Conservation (phyloP, 305 asterid species). For the Nicotiana rustica region DNA sequence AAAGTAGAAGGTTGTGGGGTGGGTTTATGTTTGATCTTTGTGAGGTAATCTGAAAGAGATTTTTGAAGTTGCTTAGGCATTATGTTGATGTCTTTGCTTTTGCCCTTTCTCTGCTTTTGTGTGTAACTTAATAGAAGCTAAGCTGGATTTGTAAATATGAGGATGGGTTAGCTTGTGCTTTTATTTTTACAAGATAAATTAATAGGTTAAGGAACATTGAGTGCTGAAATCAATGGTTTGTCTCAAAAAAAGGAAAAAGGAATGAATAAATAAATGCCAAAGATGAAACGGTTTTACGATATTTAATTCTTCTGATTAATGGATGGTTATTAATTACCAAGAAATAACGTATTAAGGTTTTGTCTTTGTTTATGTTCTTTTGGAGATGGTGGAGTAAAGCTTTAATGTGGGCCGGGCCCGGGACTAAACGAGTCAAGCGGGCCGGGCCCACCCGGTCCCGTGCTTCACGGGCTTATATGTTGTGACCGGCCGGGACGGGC, state of each 20-base stretch:
- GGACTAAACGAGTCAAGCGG: too few species aligned
- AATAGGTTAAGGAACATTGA: not conserved
- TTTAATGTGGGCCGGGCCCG: too few species aligned
- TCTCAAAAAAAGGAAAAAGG: not conserved
- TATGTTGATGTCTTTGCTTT: not conserved
- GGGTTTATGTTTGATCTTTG: constrained; percentile 55
- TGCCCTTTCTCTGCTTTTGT: not conserved
- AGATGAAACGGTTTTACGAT: constrained; percentile 18
- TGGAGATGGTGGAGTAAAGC: not conserved
- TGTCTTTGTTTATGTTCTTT: not conserved
- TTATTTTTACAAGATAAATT: not conserved
- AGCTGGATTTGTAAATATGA: not conserved
- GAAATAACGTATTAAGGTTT: not conserved
- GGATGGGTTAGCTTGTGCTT: not conserved
- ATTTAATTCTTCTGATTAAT: constrained; percentile 15
- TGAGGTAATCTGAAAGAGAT: constrained; percentile 63
- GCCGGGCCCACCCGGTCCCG: too few species aligned
- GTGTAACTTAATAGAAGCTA: not conserved
- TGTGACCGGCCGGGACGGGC: too few species aligned
- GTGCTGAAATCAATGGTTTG: not conserved
- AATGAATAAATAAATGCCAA: constrained; percentile 2
- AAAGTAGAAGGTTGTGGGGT: constrained; percentile 45
- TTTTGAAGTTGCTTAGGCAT: constrained; percentile 67
- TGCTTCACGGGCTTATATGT: too few species aligned
- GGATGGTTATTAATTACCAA: constrained; percentile 20